Percentiles rank a stretch among this genome's conserved stretches.
These are phyloP conservation scores for Hydrangea macrophylla DNA, from an alignment of 148 eudicot species.

Conservation along the genomic window DNA sequence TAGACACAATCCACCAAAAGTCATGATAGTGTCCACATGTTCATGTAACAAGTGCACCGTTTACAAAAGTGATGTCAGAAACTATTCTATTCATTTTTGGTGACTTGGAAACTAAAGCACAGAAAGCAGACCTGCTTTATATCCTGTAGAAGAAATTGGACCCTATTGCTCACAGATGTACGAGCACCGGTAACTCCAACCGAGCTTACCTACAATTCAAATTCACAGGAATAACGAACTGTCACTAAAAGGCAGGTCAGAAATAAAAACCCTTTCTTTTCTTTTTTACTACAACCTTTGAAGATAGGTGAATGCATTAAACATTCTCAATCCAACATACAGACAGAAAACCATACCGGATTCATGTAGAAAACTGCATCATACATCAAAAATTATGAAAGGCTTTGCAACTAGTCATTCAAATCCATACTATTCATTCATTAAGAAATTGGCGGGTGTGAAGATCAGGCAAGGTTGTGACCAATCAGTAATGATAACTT, in stretches of 20 bases:
- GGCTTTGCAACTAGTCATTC: too few species aligned
- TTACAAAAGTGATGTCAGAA: neutral
- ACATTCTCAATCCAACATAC: neutral
- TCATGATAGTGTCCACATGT: neutral
- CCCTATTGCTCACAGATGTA: slow-evolving; percentile 60
- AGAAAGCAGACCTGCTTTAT: slow-evolving; percentile 68
- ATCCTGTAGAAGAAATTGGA: slow-evolving; percentile 61
- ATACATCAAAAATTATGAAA: neutral
- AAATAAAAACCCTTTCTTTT: neutral
- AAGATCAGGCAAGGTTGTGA: too few species aligned
- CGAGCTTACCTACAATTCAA: slow-evolving; percentile 62
- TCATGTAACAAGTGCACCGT: neutral
- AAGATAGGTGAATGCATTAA: neutral
- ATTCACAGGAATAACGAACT: neutral
- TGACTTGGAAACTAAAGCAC: neutral
- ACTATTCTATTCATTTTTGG: neutral
- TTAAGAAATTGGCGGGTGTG: too few species aligned
- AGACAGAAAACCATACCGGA: neutral
- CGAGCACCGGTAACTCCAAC: slow-evolving; percentile 95
- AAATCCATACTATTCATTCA: too few species aligned
- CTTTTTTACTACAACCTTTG: neutral
- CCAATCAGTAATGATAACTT: too few species aligned
- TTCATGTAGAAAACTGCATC: neutral
- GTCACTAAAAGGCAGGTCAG: neutral
- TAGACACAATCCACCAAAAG: neutral